phyloP scores from a whole-genome alignment of 352 stramenopile genomes.

The Phytophthora idaei region DNA sequence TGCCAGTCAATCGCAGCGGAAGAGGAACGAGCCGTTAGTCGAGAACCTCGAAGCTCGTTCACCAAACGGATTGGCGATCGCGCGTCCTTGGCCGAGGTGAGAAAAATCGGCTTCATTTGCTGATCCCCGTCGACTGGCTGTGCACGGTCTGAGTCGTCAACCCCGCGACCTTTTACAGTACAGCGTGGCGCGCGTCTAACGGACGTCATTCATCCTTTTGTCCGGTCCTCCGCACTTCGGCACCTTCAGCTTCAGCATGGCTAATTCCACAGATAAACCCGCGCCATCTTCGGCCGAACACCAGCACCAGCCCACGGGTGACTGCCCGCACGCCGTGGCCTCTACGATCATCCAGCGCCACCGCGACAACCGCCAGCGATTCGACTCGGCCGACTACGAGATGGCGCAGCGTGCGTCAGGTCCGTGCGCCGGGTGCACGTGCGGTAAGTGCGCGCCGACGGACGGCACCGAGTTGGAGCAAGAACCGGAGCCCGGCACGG shows the following conservation, averaged over 20 bases:
- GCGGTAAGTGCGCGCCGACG: slow-evolving; percentile 23
- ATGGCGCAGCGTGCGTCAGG: slow-evolving; percentile 44
- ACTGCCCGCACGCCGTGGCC: slow-evolving; percentile 40
- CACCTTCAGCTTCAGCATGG: slow-evolving; percentile 11
- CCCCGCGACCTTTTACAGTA: slow-evolving; percentile 26
- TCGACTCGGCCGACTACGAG: slow-evolving; percentile 77
- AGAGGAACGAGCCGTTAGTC: slow-evolving; percentile 3
- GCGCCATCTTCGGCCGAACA: slow-evolving; percentile 14
- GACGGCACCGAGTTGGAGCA: slow-evolving; percentile 39
- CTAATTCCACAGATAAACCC: slow-evolving; percentile 23
- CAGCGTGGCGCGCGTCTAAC: slow-evolving; percentile 1
- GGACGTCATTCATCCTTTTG: slow-evolving; percentile 30
- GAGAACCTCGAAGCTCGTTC: neutral
- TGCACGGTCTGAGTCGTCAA: slow-evolving; percentile 9
- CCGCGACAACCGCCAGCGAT: slow-evolving; percentile 60
- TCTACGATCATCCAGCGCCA: slow-evolving; percentile 60
- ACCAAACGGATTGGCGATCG: neutral
- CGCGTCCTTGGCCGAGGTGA: slow-evolving; percentile 5
- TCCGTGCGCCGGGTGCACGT: slow-evolving; percentile 32
- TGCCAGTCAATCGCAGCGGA: neutral
- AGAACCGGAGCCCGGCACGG: slow-evolving; percentile 43
- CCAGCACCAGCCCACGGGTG: slow-evolving; percentile 16
- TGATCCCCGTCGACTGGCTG: slow-evolving; percentile 11
- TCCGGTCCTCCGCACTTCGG: slow-evolving; percentile 3
- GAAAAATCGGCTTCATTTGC: slow-evolving; percentile 11